Evolutionary conservation across 2,329 filamentous ascomycete species (phyloP), one percentile per base, ranked within the genome.

Genomic region (Leptoxyphium fumago): DNA sequence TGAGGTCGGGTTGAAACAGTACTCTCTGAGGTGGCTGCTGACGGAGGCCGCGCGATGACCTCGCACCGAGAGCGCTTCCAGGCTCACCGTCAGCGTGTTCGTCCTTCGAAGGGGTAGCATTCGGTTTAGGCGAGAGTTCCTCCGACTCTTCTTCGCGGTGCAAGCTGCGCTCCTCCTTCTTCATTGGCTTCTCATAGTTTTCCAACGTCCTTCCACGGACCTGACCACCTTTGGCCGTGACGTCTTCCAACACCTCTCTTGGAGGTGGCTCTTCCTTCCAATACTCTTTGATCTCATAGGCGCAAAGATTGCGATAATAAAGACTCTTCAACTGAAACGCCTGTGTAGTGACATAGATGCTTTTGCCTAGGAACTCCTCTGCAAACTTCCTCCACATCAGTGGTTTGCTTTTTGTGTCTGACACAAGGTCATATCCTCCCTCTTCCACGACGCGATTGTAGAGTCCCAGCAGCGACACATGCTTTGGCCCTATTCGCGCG

Each of bases 301-400:
- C 86, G 10, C 69, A 72, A 30, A 94, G 74, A 55, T 89, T 86
- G 62, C 86, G 88, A 69, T 93, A 93, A 67, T 91, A 94, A 49
- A 83, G 79, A 45, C 83, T 82, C 66, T 94, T 94, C 45, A 94
- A 69, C 46, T 82, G 75, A 64, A 93, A 94, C 11, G 85, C 86
- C 46, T 86, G 78, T n/a, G 85, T 84, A 6, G 85, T 75, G 47
- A 84, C 78, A 58, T 89, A 87, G 55, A 75, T 73, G 45, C 78
- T 79, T 57, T 78, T 78, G 50, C 88, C 75, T 41, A 84, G 77
- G 45, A 94, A 80, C 54, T 87, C 80, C 43, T 79, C 73, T 10
- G 82, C 84, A 55, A 94, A 74, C 54, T 78, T 78, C 50, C 85
- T 77, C 87, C 87, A 94, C 42, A 84, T 82, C 50, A 93, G 74